phyloP scores from a whole-genome alignment of 2,329 filamentous ascomycete genomes.

The Alternaria gansuensis region DNA sequence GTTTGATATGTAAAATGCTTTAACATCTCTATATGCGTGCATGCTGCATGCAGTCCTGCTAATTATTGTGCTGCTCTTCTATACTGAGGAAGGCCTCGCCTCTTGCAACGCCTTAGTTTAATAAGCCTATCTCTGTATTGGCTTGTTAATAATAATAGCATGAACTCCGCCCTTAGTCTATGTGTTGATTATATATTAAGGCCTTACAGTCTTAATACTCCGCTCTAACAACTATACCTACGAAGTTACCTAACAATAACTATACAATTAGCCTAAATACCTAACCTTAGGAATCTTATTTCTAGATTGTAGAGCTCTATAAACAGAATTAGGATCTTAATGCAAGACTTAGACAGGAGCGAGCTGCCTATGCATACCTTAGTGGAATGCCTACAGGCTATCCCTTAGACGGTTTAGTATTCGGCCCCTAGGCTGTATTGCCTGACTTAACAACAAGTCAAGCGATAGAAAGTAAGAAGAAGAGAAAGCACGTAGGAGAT shows the following conservation, averaged over 20 bases:
- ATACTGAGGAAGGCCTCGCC: constrained; percentile 4
- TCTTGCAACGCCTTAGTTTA: not conserved
- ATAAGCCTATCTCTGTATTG: not conserved
- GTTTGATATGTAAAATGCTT: constrained; percentile 2
- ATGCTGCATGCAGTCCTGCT: not conserved
- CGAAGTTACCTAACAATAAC: not conserved
- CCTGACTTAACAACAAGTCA: too few relatives aligned
- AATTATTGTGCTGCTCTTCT: not conserved
- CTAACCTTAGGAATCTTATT: not conserved
- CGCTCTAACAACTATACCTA: not conserved
- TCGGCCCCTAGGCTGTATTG: too few relatives aligned
- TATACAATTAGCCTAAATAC: too few relatives aligned
- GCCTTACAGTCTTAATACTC: not conserved
- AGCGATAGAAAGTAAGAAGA: too few relatives aligned
- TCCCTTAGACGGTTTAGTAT: not conserved
- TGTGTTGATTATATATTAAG: not conserved
- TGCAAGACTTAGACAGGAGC: not conserved
- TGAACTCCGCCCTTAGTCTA: not conserved
- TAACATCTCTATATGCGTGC: constrained; percentile 2
- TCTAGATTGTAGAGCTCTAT: not conserved
- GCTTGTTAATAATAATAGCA: constrained; percentile 2
- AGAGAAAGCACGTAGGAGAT: too few relatives aligned
- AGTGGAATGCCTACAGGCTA: not conserved
- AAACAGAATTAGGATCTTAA: not conserved
- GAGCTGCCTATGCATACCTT: not conserved